These are phyloP conservation scores for Syncephalastrum monosporum DNA, from an alignment of 371 early-diverging fungal genomes.

Conservation along the genomic window DNA sequence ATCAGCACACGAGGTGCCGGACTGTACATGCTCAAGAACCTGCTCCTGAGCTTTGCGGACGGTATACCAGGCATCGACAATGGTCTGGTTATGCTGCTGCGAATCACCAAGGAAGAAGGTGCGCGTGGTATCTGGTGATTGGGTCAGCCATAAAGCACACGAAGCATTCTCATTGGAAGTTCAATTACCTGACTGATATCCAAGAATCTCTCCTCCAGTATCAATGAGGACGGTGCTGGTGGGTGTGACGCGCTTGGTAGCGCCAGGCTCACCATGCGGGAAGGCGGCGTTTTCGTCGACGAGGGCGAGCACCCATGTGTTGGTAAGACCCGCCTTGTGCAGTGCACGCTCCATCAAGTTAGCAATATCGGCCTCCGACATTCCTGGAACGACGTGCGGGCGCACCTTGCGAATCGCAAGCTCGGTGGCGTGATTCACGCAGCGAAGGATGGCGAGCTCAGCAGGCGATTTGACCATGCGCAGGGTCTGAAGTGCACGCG, in stretches of 20 bases:
- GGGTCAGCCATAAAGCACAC: too few relatives aligned
- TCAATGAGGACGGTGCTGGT: constrained; percentile 57
- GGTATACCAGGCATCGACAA: constrained; percentile 54
- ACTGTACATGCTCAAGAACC: constrained; percentile 30
- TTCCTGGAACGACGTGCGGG: constrained; percentile 38
- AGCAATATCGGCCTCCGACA: constrained; percentile 48
- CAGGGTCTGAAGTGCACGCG: constrained; percentile 37
- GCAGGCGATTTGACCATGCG: constrained; percentile 52
- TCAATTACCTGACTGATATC: constrained; percentile 12
- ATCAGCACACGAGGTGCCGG: constrained; percentile 41
- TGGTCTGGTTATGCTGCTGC: constrained; percentile 44
- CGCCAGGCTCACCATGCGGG: constrained; percentile 56
- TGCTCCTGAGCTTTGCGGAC: constrained; percentile 52
- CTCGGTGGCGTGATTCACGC: constrained; percentile 53
- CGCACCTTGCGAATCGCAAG: constrained; percentile 49
- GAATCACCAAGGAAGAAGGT: constrained; percentile 47
- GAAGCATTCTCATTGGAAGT: neutral
- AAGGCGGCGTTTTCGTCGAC: constrained; percentile 55
- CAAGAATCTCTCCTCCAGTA: constrained; percentile 51
- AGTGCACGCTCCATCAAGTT: constrained; percentile 35
- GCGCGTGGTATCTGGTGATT: constrained; percentile 47
- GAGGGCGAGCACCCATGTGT: constrained; percentile 56
- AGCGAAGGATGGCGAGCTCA: constrained; percentile 54
- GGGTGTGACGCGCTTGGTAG: constrained; percentile 30
- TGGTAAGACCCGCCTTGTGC: constrained; percentile 36